Percentiles rank a stretch among this genome's conserved stretches.
phyloP scores from a whole-genome alignment of 805 yeast genomes.

The Candida dajiaensis region DNA sequence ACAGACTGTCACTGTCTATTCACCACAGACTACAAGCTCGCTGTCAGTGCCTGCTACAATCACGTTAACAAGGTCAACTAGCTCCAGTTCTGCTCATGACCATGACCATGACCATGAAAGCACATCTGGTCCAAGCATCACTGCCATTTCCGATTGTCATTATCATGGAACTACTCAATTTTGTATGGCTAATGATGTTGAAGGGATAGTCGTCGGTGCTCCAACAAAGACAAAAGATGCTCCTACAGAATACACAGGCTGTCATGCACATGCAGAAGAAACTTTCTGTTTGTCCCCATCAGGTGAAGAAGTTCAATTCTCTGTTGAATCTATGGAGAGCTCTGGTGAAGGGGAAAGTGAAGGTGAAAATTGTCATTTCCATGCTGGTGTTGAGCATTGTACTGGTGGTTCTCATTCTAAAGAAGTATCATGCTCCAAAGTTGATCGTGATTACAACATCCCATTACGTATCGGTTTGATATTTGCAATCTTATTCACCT shows the following conservation, averaged over 20 bases:
- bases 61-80: not conserved
- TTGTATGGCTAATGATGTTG: slow-evolving; percentile 13
- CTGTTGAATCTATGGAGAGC: not conserved
- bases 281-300: slow-evolving; percentile 13
- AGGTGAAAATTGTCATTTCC: slow-evolving; percentile 18
- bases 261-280: slow-evolving; percentile 15
- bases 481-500: slow-evolving; percentile 12
- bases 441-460: slow-evolving; percentile 13
- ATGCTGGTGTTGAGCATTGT: slow-evolving; percentile 22
- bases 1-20: not conserved
- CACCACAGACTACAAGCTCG: not conserved
- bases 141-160: slow-evolving; percentile 17
- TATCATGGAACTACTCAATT: slow-evolving; percentile 9
- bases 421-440: slow-evolving; percentile 12
- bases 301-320: slow-evolving; percentile 14
- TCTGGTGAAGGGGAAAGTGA: not conserved
- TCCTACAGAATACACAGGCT: slow-evolving; percentile 10
- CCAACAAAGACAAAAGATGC: slow-evolving; percentile 7
- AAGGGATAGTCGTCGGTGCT: slow-evolving; percentile 15
- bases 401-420: slow-evolving; percentile 9
- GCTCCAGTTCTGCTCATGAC: not conserved
- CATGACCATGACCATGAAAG: not conserved
- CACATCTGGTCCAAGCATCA: slow-evolving; percentile 1
- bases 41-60: not conserved
- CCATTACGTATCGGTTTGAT: slow-evolving; percentile 15